These are phyloP conservation scores for Casuarina cunninghamiana DNA, from an alignment of 306 rosid species.

Conservation along the genomic window DNA sequence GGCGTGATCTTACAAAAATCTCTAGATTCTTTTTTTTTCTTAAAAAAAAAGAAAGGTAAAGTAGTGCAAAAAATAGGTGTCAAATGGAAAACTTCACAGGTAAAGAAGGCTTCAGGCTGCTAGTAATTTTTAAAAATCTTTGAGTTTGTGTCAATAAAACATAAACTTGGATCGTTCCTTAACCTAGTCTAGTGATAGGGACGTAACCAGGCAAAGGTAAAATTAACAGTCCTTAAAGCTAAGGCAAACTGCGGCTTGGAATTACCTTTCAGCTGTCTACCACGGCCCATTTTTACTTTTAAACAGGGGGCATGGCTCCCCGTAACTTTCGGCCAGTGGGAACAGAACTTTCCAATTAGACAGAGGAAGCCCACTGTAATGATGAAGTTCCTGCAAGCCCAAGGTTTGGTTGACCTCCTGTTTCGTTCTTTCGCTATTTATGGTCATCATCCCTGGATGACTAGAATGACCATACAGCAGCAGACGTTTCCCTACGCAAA, in stretches of 20 bases:
- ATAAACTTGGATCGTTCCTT: no score
- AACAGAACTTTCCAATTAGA: constrained; percentile 1
- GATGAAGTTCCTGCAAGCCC: constrained; percentile 31
- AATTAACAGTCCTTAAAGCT: no score
- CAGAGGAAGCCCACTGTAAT: constrained; percentile 37
- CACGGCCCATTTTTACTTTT: constrained; percentile 26
- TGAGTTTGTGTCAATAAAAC: no score
- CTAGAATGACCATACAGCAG: not conserved
- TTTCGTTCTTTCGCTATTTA: constrained; percentile 15
- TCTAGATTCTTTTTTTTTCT: no score
- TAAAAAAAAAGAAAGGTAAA: no score
- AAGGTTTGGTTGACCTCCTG: constrained; percentile 28
- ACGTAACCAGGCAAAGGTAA: no score
- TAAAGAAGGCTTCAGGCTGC: no score
- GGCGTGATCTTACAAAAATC: no score
- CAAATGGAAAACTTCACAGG: no score
- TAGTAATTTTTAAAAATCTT: no score
- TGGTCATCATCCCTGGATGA: not conserved
- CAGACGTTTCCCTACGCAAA: not conserved
- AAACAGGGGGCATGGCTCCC: constrained; percentile 38
- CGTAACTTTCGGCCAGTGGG: not conserved
- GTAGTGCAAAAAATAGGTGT: no score
- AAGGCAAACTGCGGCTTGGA: not conserved
- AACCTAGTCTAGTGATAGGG: no score
- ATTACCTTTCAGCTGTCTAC: not conserved